Percentiles rank a stretch among this genome's conserved stretches.
phyloP scores from a whole-genome alignment of 352 stramenopile species.

The Saprolegnia diclina region DNA sequence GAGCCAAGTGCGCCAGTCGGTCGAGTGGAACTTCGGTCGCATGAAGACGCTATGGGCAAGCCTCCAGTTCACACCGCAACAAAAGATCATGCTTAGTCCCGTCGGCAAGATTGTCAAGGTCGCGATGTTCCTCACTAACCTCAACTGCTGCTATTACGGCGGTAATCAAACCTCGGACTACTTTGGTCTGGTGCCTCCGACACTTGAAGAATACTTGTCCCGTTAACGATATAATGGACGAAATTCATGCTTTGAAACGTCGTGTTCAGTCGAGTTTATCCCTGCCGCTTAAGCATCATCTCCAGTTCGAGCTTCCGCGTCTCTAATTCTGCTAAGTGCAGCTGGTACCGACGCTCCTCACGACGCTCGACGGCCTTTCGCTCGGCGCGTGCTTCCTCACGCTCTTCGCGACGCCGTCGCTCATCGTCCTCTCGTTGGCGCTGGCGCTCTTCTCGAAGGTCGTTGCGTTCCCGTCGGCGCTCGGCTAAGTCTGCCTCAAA shows the following conservation, averaged over 20 bases:
- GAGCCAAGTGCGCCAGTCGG: constrained; percentile 21
- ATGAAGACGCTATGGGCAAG: constrained; percentile 28
- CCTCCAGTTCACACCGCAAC: background rate
- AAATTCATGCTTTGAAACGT: background rate
- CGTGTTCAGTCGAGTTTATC: background rate
- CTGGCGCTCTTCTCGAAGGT: background rate
- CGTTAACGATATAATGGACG: background rate
- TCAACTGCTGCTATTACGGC: background rate
- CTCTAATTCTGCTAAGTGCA: background rate
- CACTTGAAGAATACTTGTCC: background rate
- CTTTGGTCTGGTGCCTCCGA: background rate
- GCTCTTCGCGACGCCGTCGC: background rate
- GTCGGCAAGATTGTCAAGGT: background rate
- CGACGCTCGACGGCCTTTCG: no score
- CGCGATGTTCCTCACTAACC: background rate
- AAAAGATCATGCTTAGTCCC: background rate
- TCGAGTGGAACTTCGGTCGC: constrained; percentile 28
- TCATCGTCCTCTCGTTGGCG: background rate
- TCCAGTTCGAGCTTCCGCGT: background rate
- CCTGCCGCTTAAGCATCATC: background rate
- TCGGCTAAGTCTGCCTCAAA: background rate
- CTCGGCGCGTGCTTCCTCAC: background rate
- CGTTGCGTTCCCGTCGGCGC: background rate
- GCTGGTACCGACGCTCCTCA: no score
- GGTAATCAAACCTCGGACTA: background rate